These are phyloP conservation scores for Dryas drummondii DNA, from an alignment of 306 rosid genomes.

Conservation along the genomic window DNA sequence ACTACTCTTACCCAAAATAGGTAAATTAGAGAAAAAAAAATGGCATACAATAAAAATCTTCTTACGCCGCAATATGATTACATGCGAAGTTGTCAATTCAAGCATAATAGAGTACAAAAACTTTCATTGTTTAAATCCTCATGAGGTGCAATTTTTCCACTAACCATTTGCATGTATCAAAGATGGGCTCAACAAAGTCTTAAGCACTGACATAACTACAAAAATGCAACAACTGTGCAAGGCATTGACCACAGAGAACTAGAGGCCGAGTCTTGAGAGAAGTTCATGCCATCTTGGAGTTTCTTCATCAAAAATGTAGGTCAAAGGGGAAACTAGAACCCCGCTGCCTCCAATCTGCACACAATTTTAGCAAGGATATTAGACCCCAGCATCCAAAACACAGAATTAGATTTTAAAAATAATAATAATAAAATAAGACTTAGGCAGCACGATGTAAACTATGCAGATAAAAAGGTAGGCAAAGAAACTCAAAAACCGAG, in stretches of 20 bases:
- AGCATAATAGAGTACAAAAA: constrained; percentile 10
- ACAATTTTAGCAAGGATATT: constrained; percentile 4
- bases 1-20: background rate
- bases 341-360: constrained; percentile 97
- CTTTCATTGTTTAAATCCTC: constrained; percentile 5
- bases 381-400: background rate
- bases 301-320: constrained; percentile 95
- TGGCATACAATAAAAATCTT: background rate
- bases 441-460: background rate
- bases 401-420: background rate
- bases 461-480: background rate
- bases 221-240: constrained; percentile 11
- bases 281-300: constrained; percentile 92
- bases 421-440: background rate
- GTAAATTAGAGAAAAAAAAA: background rate
- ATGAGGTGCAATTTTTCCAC: background rate
- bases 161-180: constrained; percentile 17
- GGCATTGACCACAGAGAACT: constrained; percentile 17
- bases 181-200: constrained; percentile 7
- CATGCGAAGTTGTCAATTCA: constrained; percentile 3
- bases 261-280: constrained; percentile 66
- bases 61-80: background rate
- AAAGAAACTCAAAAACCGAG: background rate
- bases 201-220: constrained; percentile 10
- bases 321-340: constrained; percentile 89